Conservation (phyloP, 2,329 filamentous ascomycete genomes). For the Albifimbria verrucaria region DNA sequence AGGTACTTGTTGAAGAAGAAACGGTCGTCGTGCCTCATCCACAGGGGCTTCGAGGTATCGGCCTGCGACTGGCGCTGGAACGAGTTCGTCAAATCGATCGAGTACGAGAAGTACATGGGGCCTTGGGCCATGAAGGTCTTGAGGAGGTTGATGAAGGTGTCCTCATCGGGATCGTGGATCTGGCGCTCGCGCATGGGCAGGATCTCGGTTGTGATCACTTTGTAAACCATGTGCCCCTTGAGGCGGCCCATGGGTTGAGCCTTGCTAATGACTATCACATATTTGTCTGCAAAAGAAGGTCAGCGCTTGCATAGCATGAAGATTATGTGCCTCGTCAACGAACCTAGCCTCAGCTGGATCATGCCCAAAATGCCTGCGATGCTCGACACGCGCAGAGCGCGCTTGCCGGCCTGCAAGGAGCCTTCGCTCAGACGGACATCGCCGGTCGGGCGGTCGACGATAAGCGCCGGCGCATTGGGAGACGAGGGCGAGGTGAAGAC, state of each 20-base stretch:
- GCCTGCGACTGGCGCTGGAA: constrained; percentile 89
- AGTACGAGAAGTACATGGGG: constrained; percentile 98
- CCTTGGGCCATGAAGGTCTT: constrained; percentile 77
- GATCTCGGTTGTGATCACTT: constrained; percentile 85
- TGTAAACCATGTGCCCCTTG: constrained; percentile 96
- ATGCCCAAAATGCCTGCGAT: constrained; percentile 93
- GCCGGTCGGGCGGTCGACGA: constrained; percentile 88
- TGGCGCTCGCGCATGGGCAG: constrained; percentile 89
- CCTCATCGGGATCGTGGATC: constrained; percentile 89
- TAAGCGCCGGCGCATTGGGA: constrained; percentile 79
- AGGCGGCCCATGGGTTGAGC: constrained; percentile 85
- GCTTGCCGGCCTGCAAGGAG: constrained; percentile 69
- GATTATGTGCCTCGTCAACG: constrained; percentile 17
- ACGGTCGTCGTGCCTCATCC: constrained; percentile 90
- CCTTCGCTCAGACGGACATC: constrained; percentile 84
- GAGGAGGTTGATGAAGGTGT: constrained; percentile 80
- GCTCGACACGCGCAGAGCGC: constrained; percentile 73
- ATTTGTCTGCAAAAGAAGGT: constrained; percentile 64
- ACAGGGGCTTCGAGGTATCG: constrained; percentile 70
- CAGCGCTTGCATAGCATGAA: constrained; percentile 13
- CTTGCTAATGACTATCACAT: constrained; percentile 95
- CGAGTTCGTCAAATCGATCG: constrained; percentile 91
- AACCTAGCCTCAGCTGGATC: constrained; percentile 89
- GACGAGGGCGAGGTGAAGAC: constrained; percentile 95
- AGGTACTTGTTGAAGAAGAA: constrained; percentile 99